A percentile compares a stretch with the other conserved stretches of the same genome.
Evolutionary conservation across 1,284 basidiomycete species (phyloP).

Genomic region (Trichosporon coremiiforme): DNA sequence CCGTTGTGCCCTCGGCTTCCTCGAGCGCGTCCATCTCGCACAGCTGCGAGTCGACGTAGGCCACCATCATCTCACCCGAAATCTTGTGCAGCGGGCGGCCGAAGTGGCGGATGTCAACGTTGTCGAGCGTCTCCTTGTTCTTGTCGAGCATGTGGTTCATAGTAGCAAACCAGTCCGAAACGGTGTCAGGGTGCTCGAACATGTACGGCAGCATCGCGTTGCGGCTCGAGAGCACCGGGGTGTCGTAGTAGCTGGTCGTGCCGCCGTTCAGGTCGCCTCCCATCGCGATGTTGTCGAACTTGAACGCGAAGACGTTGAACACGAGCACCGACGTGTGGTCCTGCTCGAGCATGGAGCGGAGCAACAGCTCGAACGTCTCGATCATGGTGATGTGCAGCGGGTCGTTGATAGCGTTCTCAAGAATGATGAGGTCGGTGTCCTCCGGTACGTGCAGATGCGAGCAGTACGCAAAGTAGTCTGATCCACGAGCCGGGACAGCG

Average conservation of each 20-base stretch:
- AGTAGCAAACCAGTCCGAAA: constrained; percentile 38
- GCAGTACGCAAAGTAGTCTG: constrained; percentile 44
- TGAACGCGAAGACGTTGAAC: constrained; percentile 45
- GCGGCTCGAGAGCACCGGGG: constrained; percentile 45
- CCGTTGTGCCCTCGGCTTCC: constrained; percentile 24
- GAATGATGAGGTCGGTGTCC: constrained; percentile 41
- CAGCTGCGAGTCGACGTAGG: constrained; percentile 49
- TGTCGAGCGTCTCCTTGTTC: constrained; percentile 19
- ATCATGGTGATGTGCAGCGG: background rate
- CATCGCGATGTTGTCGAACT: constrained; percentile 40
- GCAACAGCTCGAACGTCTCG: constrained; percentile 25
- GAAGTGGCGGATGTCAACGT: constrained; percentile 47
- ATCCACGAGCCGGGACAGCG: constrained; percentile 35
- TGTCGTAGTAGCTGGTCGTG: constrained; percentile 49
- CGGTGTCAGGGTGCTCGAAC: constrained; percentile 29
- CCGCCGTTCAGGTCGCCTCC: constrained; percentile 48
- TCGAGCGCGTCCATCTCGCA: constrained; percentile 48
- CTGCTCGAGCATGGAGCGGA: constrained; percentile 23
- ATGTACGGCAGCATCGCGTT: constrained; percentile 40
- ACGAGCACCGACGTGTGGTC: constrained; percentile 22
- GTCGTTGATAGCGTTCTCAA: constrained; percentile 51
- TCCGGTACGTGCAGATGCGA: constrained; percentile 38
- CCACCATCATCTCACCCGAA: constrained; percentile 41
- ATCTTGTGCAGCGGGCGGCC: constrained; percentile 34
- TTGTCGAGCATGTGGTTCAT: background rate